Evolutionary conservation across 768 basidiomycete species (phyloP).

Genomic region (Glaciozyma martinii): DNA sequence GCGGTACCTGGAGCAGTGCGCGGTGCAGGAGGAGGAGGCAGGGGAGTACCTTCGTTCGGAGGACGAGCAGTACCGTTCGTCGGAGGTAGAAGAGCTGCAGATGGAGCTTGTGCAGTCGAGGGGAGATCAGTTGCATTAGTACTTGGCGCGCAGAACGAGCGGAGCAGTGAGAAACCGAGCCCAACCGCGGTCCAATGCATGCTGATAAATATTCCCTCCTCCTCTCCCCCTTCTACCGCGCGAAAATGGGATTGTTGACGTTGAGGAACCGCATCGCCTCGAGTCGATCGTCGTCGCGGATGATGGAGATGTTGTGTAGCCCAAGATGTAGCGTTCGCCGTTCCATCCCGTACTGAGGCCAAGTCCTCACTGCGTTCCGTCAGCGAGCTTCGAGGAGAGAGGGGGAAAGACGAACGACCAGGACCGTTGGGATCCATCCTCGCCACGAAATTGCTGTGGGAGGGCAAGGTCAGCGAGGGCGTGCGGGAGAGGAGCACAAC

Average conservation of each 20-base stretch:
- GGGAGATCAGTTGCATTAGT: too few relatives aligned
- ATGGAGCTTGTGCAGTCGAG: too few relatives aligned
- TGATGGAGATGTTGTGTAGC: conserved; percentile 19
- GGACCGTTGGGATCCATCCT: conserved; percentile 27
- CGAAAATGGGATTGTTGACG: conserved; percentile 24
- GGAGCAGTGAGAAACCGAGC: too few relatives aligned
- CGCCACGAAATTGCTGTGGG: conserved; percentile 22
- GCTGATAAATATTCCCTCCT: too few relatives aligned
- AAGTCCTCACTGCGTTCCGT: conserved; percentile 12
- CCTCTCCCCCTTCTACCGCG: conserved; percentile 8
- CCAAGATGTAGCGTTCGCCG: conserved; percentile 20
- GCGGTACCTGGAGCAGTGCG: too few relatives aligned
- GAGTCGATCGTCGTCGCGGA: conserved; percentile 17
- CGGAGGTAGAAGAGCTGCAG: too few relatives aligned
- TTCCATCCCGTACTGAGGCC: conserved; percentile 29
- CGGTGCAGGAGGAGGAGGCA: too few relatives aligned
- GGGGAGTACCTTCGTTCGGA: too few relatives aligned
- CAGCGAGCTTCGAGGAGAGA: neutral
- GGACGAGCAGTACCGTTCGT: too few relatives aligned
- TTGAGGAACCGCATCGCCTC: conserved; percentile 27
- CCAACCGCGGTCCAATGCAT: too few relatives aligned
- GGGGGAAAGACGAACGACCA: neutral
- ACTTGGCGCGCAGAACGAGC: too few relatives aligned
- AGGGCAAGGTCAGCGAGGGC: neutral
- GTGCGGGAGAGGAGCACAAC: neutral